Evolutionary conservation across 176 grass and related monocot species (phyloP), one percentile per base, ranked within the genome.

Genomic region (Triticum dicoccoides): DNA sequence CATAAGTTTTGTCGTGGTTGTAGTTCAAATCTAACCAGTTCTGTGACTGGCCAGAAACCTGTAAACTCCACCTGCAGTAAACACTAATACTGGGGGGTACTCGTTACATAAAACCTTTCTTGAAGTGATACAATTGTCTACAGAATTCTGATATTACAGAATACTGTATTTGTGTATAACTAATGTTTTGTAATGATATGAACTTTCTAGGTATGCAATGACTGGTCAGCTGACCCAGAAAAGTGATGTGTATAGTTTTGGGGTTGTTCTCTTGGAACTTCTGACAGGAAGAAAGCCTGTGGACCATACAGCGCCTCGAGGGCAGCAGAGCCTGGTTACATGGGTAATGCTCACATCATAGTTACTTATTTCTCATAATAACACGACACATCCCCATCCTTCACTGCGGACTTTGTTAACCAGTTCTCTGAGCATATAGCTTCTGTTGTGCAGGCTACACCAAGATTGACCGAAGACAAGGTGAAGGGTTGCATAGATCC

Each of bases 301-400:
- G 65, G 96, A 98, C 38, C 96, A 98, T 90, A 98, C 95, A 77
- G 95, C 95, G 96, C 93, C 93, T 79, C 90, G 95, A 93, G 95
- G 95, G 25, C 95, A 98, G 83, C 93, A 98, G 63, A 98, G 96
- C 81, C 86, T 98, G 25, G 96, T 98, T 85, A 98, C 93, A 72
- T 98, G 96, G 96, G 91, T 95, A 92, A 86, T 80, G 23, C 10
- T 85, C n/a, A 59, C 66, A 32, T 39, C 37, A 18, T 67, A 68
- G 9, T 66, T 29, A 70, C 38, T 66, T 14, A 12, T 72, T 59
- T 77, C 54, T 86, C 1, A 27, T 79, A 68, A 81, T 47, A 73
- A 78, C 64, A 81, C 76, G 51, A 30, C 63, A 77, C 20, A 18
- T 3, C 7, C n/a, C 27, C 15, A 63, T 86, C 38, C 32, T 70